phyloP scores from a whole-genome alignment of 495 filamentous ascomycete species.

The Coniosporium apollinis region DNA sequence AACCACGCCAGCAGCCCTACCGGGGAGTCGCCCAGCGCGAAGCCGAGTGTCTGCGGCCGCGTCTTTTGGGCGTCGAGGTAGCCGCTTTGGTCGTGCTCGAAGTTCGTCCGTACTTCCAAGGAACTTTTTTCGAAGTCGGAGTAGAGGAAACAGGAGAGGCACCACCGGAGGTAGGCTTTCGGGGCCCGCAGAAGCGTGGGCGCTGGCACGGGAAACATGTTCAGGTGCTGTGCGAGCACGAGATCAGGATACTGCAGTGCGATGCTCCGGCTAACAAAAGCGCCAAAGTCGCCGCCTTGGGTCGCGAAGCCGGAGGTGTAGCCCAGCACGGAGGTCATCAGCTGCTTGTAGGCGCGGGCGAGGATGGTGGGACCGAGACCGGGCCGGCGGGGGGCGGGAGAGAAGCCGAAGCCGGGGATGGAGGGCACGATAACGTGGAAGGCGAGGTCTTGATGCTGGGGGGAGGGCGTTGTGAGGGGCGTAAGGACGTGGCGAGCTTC shows the following conservation, averaged over 20 bases:
- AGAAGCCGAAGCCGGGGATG: conserved; percentile 3
- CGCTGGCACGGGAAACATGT: conserved; percentile 35
- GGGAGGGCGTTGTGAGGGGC: conserved; percentile 2
- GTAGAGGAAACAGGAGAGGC: too few species aligned
- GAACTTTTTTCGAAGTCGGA: too few species aligned
- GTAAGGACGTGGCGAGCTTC: background rate
- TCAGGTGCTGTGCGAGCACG: conserved; percentile 47
- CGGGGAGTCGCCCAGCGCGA: conserved; percentile 5
- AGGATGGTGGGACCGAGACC: conserved; percentile 17
- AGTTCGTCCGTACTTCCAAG: too few species aligned
- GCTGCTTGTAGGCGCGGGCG: conserved; percentile 11
- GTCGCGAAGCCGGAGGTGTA: too few species aligned
- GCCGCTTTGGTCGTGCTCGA: too few species aligned
- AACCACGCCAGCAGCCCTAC: conserved; percentile 8
- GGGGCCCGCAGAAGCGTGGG: too few species aligned
- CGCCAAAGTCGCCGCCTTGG: conserved; percentile 56
- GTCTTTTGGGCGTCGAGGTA: conserved; percentile 35
- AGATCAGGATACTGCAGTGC: conserved; percentile 36
- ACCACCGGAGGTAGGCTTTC: too few species aligned
- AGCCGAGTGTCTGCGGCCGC: conserved; percentile 3
- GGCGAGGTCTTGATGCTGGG: background rate
- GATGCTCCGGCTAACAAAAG: conserved; percentile 41
- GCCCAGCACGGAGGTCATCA: conserved; percentile 14
- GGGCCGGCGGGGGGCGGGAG: conserved; percentile 10
- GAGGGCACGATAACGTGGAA: conserved; percentile 1